Base-by-base conservation (phyloP, 306 rosid genomes). In the Geum urbanum region DNA sequence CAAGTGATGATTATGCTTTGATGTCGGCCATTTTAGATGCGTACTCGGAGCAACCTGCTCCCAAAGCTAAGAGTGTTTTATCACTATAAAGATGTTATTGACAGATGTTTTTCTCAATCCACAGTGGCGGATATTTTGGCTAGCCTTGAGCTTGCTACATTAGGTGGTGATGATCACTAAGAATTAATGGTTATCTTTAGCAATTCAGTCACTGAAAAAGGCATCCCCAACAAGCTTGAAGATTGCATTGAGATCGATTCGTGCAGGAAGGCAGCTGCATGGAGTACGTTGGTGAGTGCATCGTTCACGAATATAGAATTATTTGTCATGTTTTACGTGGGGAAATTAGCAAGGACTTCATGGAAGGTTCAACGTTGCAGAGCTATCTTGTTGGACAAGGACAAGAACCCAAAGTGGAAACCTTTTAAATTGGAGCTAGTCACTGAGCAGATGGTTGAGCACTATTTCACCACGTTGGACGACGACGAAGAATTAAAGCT, bases 321-420 rank as follows among this genome's bases (percentile, higher is more conserved):
- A 89, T 82, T 59, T 88, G 89, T 67, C 92, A 92, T 70, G 72
- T 86, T 62, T 9, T 87, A 57, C 80, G 44, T 77, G 92, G 95
- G 55, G 76, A 83, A 64, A 78, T 82, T 80, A 89, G 92, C 96
- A 86, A 71, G 82, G 98, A 92, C 78, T 87, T 87, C 73, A 69
- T 71, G 2, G 98, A 92, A 87, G 98, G 98, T 76, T 88, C n/a
- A n/a, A n/a, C n/a, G n/a, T n/a, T n/a, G 92, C 66, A 85, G 96
- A 84, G 98, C 98, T 76, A 67, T 88, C 72, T 65, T 89, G 70
- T 54, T 83, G 75, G 96, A 89, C 70, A 92, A 92, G 67, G 98
- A 89, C 72, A 85, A 71, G 81, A 92, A 85, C 51, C 96, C 96
- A 2, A 89, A 89, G 72, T 76, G 80, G 80, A 20, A 76, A 14